Percentiles rank a stretch among this genome's conserved stretches.
phyloP scores from a whole-genome alignment of 2,329 filamentous ascomycete species.

The Chaetomium strumarium region DNA sequence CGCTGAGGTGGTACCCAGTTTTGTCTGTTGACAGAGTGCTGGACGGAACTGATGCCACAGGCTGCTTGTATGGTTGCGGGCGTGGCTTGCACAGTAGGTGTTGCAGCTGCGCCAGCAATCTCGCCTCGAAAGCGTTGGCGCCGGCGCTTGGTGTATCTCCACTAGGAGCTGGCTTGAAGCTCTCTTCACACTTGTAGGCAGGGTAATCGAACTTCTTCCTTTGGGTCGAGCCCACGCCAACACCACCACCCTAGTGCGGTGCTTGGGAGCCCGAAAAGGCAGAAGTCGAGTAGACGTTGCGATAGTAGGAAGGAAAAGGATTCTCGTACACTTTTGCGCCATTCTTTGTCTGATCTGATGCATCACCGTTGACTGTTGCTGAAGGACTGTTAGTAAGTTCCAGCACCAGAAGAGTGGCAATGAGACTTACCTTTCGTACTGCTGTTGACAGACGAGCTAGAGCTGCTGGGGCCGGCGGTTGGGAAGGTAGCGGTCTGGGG shows the following conservation, averaged over 20 bases:
- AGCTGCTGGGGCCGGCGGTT: neutral
- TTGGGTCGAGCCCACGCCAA: constrained; percentile 1
- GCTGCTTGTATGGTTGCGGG: neutral
- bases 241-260: constrained; percentile 13
- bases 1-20: constrained; percentile 1
- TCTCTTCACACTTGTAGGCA: constrained; percentile 10
- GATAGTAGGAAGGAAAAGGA: constrained; percentile 15
- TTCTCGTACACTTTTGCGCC: constrained; percentile 45
- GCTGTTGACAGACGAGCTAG: constrained; percentile 16
- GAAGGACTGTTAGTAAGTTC: constrained; percentile 3
- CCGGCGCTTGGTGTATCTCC: constrained; percentile 16
- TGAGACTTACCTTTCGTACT: constrained; percentile 16
- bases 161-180: constrained; percentile 24
- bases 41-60: neutral
- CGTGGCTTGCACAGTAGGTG: constrained; percentile 14
- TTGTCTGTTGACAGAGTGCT: constrained; percentile 7
- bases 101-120: constrained; percentile 20
- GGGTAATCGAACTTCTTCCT: neutral
- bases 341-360: constrained; percentile 26
- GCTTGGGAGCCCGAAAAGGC: constrained; percentile 5
- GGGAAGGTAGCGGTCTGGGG: constrained; percentile 17
- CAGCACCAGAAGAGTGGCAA: neutral
- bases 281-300: constrained; percentile 7
- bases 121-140: constrained; percentile 9
- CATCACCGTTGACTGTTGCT: constrained; percentile 20